A percentile compares a stretch with the other conserved stretches of the same genome.
These are phyloP conservation scores for Leptosphaerulina australis DNA, from an alignment of 2,329 filamentous ascomycete species.

Conservation along the genomic window DNA sequence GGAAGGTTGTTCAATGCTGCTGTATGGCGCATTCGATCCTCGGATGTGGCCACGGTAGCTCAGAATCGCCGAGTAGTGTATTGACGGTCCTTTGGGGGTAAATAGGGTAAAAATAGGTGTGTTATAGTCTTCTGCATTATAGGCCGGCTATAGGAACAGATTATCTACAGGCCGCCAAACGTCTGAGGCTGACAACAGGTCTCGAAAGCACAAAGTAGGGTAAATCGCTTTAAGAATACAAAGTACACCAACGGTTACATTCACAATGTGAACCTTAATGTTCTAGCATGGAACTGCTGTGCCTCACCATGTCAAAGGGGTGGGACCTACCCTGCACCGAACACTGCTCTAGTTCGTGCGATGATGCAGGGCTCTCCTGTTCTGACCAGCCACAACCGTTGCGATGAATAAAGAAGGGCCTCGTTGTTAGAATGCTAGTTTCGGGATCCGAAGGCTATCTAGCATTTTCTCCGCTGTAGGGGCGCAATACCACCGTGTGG, in stretches of 20 bases:
- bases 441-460: conserved; percentile 9
- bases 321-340: conserved; percentile 3
- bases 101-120: no score
- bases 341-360: neutral
- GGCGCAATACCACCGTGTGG: neutral
- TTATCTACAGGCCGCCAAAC: neutral
- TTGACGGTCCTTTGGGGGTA: neutral
- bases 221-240: conserved; percentile 4
- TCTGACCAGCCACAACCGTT: conserved; percentile 5
- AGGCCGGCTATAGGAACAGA: neutral
- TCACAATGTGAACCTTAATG: conserved; percentile 10
- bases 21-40: conserved; percentile 1
- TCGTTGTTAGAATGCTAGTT: neutral
- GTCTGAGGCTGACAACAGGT: conserved; percentile 1
- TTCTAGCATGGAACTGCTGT: conserved; percentile 7
- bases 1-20: neutral
- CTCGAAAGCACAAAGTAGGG: neutral
- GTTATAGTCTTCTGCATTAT: conserved; percentile 7
- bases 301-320: conserved; percentile 13
- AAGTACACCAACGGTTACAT: conserved; percentile 3
- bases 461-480: neutral
- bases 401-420: neutral
- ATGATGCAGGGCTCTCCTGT: conserved; percentile 13
- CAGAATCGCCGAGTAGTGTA: neutral
- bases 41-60: neutral